These are phyloP conservation scores for Colletotrichum theobromicola DNA, from an alignment of 2,329 filamentous ascomycete species.

Conservation along the genomic window DNA sequence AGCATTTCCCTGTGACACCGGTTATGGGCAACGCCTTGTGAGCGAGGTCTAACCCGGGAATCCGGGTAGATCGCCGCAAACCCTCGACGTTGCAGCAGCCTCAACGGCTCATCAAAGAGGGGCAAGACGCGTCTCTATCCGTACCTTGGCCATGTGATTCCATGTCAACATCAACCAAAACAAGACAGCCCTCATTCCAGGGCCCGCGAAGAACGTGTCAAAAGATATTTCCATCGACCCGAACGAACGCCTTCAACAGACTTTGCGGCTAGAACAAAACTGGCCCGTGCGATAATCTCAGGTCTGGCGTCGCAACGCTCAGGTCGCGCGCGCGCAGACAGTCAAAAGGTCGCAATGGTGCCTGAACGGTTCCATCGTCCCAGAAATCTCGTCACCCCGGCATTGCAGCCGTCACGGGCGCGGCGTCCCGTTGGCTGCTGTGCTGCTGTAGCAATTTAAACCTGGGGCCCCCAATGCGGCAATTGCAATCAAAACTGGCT, in stretches of 20 bases:
- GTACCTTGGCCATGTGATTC: no score
- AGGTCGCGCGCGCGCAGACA: not conserved
- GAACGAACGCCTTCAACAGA: not conserved
- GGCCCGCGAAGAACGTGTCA: not conserved
- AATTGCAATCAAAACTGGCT: conserved; percentile 12
- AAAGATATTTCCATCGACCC: not conserved
- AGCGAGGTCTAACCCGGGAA: conserved; percentile 2
- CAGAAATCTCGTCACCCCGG: not conserved
- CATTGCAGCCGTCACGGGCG: not conserved
- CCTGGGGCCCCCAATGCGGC: not conserved
- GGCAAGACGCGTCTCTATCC: not conserved
- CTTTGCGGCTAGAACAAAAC: not conserved
- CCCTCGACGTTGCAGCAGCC: conserved; percentile 1
- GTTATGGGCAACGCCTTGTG: not conserved
- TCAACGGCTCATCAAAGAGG: not conserved
- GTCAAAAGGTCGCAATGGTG: not conserved
- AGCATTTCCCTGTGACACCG: not conserved
- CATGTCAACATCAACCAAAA: not conserved
- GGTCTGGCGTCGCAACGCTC: not conserved
- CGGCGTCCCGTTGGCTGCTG: conserved; percentile 2
- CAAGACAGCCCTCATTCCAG: not conserved
- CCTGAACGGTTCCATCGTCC: not conserved
- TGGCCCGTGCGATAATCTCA: not conserved
- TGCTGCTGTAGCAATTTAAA: conserved; percentile 8
- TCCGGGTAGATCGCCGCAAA: not conserved